Evolutionary conservation across 345 rosid species (phyloP).

Genomic region (Mallotus nudiflorus): DNA sequence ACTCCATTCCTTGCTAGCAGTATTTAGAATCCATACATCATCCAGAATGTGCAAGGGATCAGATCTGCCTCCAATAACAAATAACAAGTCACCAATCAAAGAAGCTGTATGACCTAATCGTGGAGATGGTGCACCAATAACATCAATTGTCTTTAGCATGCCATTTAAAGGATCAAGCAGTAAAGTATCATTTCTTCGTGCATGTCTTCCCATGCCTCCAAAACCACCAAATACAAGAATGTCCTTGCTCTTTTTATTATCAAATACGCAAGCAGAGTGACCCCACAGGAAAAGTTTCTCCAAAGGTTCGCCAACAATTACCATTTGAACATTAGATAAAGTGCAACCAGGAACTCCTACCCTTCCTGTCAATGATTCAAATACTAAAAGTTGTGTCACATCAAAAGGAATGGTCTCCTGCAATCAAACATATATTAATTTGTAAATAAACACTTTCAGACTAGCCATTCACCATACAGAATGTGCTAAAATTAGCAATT

Average conservation of each 20-base stretch:
- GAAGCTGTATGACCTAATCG: constrained; percentile 84
- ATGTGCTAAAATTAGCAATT: neutral
- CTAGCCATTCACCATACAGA: constrained; percentile 9
- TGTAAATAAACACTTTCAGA: constrained; percentile 24
- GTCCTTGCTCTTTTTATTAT: constrained; percentile 21
- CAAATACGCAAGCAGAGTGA: constrained; percentile 64
- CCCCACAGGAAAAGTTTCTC: constrained; percentile 94
- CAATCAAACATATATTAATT: constrained; percentile 46
- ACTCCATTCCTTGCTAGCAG: constrained; percentile 53
- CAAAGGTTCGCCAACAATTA: constrained; percentile 53
- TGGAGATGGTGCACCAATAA: constrained; percentile 57
- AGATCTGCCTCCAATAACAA: constrained; percentile 82
- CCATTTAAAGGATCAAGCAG: constrained; percentile 62
- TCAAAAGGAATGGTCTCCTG: constrained; percentile 57
- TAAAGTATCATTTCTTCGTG: constrained; percentile 69
- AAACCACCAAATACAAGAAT: constrained; percentile 85
- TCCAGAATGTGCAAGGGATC: constrained; percentile 68
- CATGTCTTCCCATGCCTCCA: constrained; percentile 91
- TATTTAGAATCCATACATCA: constrained; percentile 76
- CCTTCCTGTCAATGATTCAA: constrained; percentile 75
- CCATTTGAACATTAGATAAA: constrained; percentile 41
- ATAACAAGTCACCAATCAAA: constrained; percentile 58
- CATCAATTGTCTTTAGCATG: constrained; percentile 39
- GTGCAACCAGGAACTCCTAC: constrained; percentile 35
- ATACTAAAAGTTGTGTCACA: constrained; percentile 68